These are phyloP conservation scores for Annulohypoxylon bovei DNA, from an alignment of 495 filamentous ascomycete species.

Conservation along the genomic window DNA sequence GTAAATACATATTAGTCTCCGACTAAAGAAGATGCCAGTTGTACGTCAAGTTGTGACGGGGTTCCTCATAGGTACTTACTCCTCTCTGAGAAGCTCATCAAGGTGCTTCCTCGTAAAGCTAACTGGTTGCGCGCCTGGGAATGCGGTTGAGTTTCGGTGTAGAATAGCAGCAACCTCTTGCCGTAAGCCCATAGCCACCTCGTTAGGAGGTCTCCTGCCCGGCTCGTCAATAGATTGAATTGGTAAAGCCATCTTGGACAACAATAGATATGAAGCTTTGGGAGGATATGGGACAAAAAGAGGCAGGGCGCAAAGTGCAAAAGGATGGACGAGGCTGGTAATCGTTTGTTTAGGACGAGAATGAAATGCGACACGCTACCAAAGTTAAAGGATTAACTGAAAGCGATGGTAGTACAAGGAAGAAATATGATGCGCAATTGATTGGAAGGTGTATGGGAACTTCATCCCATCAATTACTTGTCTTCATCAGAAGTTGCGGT, in stretches of 20 bases:
- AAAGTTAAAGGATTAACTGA: slow-evolving; percentile 13
- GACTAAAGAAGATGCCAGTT: not conserved
- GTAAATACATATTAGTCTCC: slow-evolving; percentile 7
- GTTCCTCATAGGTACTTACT: slow-evolving; percentile 58
- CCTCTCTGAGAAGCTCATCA: slow-evolving; percentile 75
- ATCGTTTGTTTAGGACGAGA: slow-evolving; percentile 6
- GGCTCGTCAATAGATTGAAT: slow-evolving; percentile 62
- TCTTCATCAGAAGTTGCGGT: slow-evolving; percentile 23
- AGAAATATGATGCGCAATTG: not conserved
- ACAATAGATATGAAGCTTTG: not conserved
- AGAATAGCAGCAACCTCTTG: slow-evolving; percentile 80
- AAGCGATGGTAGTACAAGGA: not conserved
- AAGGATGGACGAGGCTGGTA: not conserved
- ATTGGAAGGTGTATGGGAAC: not conserved
- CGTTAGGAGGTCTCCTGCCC: slow-evolving; percentile 70
- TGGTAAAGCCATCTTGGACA: slow-evolving; percentile 34
- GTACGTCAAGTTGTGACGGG: not conserved
- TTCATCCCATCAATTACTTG: slow-evolving; percentile 23
- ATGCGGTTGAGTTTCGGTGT: slow-evolving; percentile 68
- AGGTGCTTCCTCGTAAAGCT: slow-evolving; percentile 84
- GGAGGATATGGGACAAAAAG: not conserved
- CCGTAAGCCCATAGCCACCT: slow-evolving; percentile 69
- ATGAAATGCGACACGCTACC: slow-evolving; percentile 20
- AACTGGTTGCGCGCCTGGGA: slow-evolving; percentile 95
- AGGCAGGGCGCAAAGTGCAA: not conserved